Evolutionary conservation across 371 early-diverging fungal genomes (phyloP).

Genomic region (Zychaea mexicana): DNA sequence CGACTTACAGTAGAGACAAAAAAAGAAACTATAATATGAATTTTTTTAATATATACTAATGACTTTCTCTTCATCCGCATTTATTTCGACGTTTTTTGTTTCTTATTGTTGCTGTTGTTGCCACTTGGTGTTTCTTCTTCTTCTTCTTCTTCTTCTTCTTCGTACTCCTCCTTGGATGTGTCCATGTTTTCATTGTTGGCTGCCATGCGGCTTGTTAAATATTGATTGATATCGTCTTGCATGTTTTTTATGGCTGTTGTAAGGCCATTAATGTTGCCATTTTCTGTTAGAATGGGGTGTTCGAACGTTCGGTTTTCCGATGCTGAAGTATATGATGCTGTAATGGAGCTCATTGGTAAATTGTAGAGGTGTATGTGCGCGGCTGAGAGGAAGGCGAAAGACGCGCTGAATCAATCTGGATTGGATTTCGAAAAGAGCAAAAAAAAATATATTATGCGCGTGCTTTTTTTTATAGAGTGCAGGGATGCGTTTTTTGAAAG

Average conservation of each 20-base stretch:
- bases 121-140: not conserved
- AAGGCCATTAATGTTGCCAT: not conserved
- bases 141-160: slow-evolving; percentile 21
- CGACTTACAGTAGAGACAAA: no score
- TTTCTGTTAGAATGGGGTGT: not conserved
- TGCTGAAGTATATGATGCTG: slow-evolving; percentile 5
- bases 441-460: not conserved
- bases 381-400: not conserved
- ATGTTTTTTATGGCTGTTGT: slow-evolving; percentile 14
- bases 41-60: no score
- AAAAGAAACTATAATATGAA: no score
- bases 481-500: not conserved
- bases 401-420: no score
- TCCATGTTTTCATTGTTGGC: slow-evolving; percentile 11
- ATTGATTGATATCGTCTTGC: slow-evolving; percentile 17
- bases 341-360: not conserved
- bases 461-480: not conserved
- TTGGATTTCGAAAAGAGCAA: not conserved
- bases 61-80: not conserved
- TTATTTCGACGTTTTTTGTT: slow-evolving; percentile 15
- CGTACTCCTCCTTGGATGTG: slow-evolving; percentile 6
- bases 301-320: slow-evolving; percentile 1
- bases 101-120: not conserved
- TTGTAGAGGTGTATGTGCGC: not conserved
- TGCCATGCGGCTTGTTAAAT: slow-evolving; percentile 16